These are phyloP conservation scores for Fusarium heterosporum DNA, from an alignment of 2,329 filamentous ascomycete genomes.

Conservation along the genomic window DNA sequence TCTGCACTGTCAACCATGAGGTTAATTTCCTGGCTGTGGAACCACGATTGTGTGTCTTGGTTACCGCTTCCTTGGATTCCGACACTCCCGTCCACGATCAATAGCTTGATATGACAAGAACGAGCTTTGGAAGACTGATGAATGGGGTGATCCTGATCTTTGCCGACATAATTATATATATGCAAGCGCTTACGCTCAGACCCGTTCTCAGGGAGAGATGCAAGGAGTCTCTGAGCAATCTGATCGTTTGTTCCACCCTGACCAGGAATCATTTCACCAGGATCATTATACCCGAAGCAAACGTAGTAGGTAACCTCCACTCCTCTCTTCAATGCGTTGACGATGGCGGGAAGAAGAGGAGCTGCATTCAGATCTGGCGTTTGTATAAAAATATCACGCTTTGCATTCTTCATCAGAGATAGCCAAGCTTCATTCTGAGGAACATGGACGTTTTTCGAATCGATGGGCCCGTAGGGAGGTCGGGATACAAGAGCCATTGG, in stretches of 20 bases:
- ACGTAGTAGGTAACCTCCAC: conserved; percentile 77
- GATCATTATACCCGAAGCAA: conserved; percentile 83
- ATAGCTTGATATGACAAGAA: conserved; percentile 80
- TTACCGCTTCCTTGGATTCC: conserved; percentile 82
- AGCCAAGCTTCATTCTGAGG: conserved; percentile 84
- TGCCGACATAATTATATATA: conserved; percentile 78
- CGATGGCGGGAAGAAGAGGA: conserved; percentile 72
- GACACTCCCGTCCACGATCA: conserved; percentile 77
- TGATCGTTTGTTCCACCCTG: conserved; percentile 83
- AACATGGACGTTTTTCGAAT: conserved; percentile 68
- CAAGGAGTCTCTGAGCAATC: conserved; percentile 70
- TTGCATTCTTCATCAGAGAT: conserved; percentile 74
- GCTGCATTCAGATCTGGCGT: conserved; percentile 81
- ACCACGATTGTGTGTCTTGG: conserved; percentile 85
- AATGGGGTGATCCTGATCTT: conserved; percentile 77
- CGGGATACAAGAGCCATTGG: conserved; percentile 80
- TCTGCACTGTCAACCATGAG: conserved; percentile 75
- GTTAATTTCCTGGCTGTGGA: conserved; percentile 82
- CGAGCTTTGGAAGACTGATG: conserved; percentile 73
- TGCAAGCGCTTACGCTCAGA: conserved; percentile 57
- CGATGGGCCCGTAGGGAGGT: conserved; percentile 73
- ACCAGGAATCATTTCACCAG: conserved; percentile 78
- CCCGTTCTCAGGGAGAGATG: conserved; percentile 61
- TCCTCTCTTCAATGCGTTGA: conserved; percentile 73
- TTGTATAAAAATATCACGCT: conserved; percentile 77